phyloP scores from a whole-genome alignment of 2,329 filamentous ascomycete species.

The Allantophomopsis lycopodina region DNA sequence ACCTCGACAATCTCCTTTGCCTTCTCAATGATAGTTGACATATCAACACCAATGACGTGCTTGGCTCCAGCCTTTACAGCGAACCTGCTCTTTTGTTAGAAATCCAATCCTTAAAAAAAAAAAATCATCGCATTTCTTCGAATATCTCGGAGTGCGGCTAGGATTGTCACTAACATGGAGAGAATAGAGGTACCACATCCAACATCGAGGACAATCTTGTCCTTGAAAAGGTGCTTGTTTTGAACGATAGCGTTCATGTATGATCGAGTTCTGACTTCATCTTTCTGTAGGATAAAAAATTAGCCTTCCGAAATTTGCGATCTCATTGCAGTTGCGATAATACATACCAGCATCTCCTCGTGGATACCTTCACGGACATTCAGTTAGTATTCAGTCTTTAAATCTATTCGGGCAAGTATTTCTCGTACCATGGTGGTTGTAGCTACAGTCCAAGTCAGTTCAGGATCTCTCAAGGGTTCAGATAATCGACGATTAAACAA shows the following conservation, averaged over 20 bases:
- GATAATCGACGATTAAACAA: background rate
- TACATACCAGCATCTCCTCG: constrained; percentile 91
- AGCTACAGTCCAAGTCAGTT: constrained; percentile 39
- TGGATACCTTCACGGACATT: constrained; percentile 58
- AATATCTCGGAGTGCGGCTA: constrained; percentile 3
- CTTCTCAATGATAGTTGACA: constrained; percentile 99
- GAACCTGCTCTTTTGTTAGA: constrained; percentile 49
- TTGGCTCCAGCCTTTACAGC: constrained; percentile 92
- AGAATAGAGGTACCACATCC: constrained; percentile 96
- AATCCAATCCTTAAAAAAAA: too few relatives aligned
- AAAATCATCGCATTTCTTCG: too few relatives aligned
- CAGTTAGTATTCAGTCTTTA: too few relatives aligned
- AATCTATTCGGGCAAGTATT: constrained; percentile 6
- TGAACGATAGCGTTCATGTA: constrained; percentile 98
- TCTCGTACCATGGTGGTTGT: constrained; percentile 86
- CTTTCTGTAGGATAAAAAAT: constrained; percentile 51
- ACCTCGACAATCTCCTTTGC: constrained; percentile 84
- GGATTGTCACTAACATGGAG: constrained; percentile 64
- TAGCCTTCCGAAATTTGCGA: constrained; percentile 5
- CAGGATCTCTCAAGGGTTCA: background rate
- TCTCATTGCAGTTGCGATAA: constrained; percentile 8
- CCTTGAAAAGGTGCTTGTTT: constrained; percentile 87
- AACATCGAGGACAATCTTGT: constrained; percentile 90
- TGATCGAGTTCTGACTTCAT: constrained; percentile 90
- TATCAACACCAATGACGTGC: constrained; percentile 97